These are phyloP conservation scores for Aspergillus panamensis DNA, from an alignment of 495 filamentous ascomycete genomes.

Conservation along the genomic window DNA sequence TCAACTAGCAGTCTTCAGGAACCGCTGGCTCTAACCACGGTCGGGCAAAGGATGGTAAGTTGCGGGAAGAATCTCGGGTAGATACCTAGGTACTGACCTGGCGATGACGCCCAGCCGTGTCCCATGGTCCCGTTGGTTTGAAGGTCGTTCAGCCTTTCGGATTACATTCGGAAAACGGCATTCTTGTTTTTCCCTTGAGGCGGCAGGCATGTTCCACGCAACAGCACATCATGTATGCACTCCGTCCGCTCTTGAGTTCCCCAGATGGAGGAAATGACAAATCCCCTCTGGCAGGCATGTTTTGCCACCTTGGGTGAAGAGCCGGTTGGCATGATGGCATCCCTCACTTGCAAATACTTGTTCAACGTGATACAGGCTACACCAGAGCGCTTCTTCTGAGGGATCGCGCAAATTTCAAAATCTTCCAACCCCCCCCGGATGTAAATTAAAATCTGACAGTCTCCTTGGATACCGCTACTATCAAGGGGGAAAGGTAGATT, in stretches of 20 bases:
- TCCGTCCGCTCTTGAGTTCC: constrained; percentile 2
- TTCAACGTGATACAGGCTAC: neutral
- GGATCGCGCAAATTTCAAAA: neutral
- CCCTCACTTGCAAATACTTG: constrained; percentile 3
- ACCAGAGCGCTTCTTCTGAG: neutral
- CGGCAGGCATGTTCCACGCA: neutral
- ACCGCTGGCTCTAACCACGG: constrained; percentile 8
- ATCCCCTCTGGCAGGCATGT: neutral
- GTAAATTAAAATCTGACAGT: neutral
- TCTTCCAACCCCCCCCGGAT: neutral
- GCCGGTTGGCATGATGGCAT: neutral
- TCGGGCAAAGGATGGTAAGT: constrained; percentile 12
- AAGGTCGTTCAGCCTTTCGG: constrained; percentile 1
- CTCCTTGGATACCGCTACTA: neutral
- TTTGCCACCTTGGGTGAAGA: constrained; percentile 1
- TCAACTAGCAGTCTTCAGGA: constrained; percentile 2
- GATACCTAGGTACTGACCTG: constrained; percentile 1
- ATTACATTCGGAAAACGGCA: constrained; percentile 15
- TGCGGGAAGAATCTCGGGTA: constrained; percentile 15
- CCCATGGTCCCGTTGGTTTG: neutral
- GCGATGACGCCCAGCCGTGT: neutral
- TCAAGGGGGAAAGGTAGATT: neutral
- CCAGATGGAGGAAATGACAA: constrained; percentile 7
- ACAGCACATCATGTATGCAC: constrained; percentile 4
- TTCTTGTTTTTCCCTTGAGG: neutral